Evolutionary conservation across 306 rosid genomes (phyloP), one percentile per base, ranked within the genome.

Genomic region (Oxytropis ochrocephala): DNA sequence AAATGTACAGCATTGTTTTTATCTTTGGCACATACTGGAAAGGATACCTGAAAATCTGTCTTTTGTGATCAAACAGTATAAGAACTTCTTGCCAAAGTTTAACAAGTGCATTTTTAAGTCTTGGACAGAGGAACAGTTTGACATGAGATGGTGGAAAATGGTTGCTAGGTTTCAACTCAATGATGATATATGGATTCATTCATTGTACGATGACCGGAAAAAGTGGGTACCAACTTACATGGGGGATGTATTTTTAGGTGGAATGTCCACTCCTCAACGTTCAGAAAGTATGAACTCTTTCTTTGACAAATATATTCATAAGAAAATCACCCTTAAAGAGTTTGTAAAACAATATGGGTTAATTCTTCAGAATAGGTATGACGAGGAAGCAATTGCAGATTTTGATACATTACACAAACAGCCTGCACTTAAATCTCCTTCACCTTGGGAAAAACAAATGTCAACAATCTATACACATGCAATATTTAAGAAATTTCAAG

Each of bases 361-460:
- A 12, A 91, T 91, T 78, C 86, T 91, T 54, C 97, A 89, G 59
- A 89, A 82, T 52, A 85, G 97, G 82, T 87, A 82, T 66, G 96
- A 91, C 69, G 97, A 89, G 76, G 97, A 91, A 83, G 87, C 84
- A 41, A 82, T 87, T 67, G 96, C 97, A 67, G 97, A 91, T 85
- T 91, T 91, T 72, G 97, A 91, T 81, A 89, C 96, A 61, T 81
- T 85, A 80, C 90, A 91, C 87, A 91, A 91, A 77, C 97, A 91
- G 77, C 97, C 96, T 33, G 97, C 97, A 50, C 82, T 89, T 36
- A 91, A 85, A 74, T 89, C 97, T 74, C 97, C 97, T 81, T 91
- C 97, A 35, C 97, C 97, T 62, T 89, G 97, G 96, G 96, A 91
- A 74, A 91, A 89, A 66, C 97, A 91, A 78, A 89, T 89, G 96